phyloP scores from a whole-genome alignment of 1,284 basidiomycete genomes.

The Cryptococcus sp. region DNA sequence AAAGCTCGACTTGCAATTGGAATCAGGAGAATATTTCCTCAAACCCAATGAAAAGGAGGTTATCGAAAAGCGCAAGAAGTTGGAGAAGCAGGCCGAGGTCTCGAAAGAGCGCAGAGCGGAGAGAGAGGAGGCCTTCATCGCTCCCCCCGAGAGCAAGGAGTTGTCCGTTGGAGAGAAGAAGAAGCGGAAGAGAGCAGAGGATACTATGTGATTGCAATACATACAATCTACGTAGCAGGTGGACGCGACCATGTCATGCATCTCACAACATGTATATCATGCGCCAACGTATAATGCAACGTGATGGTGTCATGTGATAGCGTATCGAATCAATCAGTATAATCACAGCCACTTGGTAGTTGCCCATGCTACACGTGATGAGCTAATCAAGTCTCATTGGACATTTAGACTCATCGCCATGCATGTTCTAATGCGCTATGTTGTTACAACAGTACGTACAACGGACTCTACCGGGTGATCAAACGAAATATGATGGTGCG shows the following conservation, averaged over 20 bases:
- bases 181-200: constrained; percentile 52
- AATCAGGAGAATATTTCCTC: constrained; percentile 97
- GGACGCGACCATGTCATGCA: too few species aligned
- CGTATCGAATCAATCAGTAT: too few species aligned
- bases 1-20: constrained; percentile 94
- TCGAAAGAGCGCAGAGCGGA: constrained; percentile 68
- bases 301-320: too few species aligned
- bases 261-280: too few species aligned
- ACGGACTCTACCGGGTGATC: constrained; percentile 2
- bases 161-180: constrained; percentile 77
- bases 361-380: too few species aligned
- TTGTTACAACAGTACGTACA: constrained; percentile 15
- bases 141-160: constrained; percentile 70
- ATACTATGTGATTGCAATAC: constrained; percentile 16
- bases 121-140: constrained; percentile 79
- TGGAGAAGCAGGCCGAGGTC: constrained; percentile 69
- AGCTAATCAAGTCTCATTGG: too few species aligned
- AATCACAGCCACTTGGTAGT: too few species aligned
- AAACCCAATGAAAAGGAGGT: constrained; percentile 63
- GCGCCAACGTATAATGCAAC: too few species aligned
- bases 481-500: constrained; percentile 49
- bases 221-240: background rate
- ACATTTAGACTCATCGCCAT: background rate
- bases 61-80: constrained; percentile 43
- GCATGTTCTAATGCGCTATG: constrained; percentile 9